A percentile compares a stretch with the other conserved stretches of the same genome.
phyloP scores from a whole-genome alignment of 176 grass and related monocot species.

The Bonia amplexicaulis region DNA sequence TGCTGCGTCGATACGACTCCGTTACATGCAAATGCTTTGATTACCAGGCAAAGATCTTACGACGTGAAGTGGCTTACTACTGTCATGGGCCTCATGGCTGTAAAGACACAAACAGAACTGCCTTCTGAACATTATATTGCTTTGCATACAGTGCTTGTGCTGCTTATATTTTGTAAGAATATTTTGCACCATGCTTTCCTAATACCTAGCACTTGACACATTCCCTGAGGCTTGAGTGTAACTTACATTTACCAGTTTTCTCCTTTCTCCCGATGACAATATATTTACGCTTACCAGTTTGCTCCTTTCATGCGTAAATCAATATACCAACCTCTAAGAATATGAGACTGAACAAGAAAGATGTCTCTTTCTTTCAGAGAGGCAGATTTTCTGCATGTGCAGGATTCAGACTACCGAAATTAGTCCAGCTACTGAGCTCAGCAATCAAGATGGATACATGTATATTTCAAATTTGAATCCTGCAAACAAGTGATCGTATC shows the following conservation, averaged over 20 bases:
- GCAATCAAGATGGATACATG: not conserved
- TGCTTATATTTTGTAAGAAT: not conserved
- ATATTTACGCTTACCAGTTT: not conserved
- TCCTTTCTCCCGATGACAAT: not conserved
- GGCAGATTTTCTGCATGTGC: not conserved
- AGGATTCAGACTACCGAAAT: not conserved
- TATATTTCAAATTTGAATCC: conserved; percentile 2
- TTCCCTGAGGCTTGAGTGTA: not conserved
- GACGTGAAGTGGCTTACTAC: not conserved
- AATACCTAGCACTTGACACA: not conserved
- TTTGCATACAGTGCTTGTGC: not conserved
- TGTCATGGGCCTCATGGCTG: not conserved
- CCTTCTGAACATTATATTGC: not conserved
- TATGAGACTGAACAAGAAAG: not conserved
- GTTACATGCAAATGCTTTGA: not conserved
- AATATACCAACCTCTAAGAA: not conserved
- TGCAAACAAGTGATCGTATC: not conserved
- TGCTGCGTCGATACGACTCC: not conserved
- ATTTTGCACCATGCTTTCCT: not conserved
- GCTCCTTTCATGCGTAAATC: not conserved
- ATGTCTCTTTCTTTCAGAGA: not conserved
- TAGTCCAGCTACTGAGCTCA: not conserved
- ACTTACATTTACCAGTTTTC: not conserved
- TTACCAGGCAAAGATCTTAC: not conserved
- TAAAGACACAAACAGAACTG: not conserved